Evolutionary conservation across 768 basidiomycete genomes (phyloP), one percentile per base, ranked within the genome.

Genomic region (Porpolomopsis calyptriformis): DNA sequence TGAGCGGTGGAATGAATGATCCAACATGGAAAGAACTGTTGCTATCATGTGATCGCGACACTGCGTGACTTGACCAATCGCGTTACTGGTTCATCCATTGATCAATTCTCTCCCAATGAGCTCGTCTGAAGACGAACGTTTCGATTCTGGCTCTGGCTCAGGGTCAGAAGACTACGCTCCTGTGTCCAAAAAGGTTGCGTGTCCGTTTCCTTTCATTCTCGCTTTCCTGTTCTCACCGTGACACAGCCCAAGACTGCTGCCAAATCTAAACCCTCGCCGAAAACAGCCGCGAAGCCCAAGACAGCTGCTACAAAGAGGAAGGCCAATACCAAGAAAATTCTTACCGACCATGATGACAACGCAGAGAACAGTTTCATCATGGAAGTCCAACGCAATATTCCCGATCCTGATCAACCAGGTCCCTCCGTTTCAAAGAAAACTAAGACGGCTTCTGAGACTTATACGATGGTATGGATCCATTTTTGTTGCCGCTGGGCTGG

Each of bases 361-460:
- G 71, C 69, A 27, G 71, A 78, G 25, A 70, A 70, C 46, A 67
- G 68, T 55, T 31, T 31, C 46, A 60, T 55, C 36, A 61, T 68
- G 44, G 72, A 71, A 12, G 57, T 69, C 19, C 73, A 71, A 48
- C 59, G 59, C 23, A 58, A 53, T n/a, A 63, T 61, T 42, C 68
- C 67, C 19, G 67, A 69, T 41, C 65, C 67, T 50, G 67, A 66
- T 20, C 57, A 55, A 22, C 23, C 46, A 34, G 49, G 58, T 53
- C 57, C 60, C 6, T 58, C 60, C 9, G 57, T 53, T 6, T 52
- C 46, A 33, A 82, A 85, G 68, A 94, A 94, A 69, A 84, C 79
- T 10, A 94, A 94, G 69, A 85, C 80, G 10, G 88, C 86, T 1
- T 89, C 88, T 5, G 89, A 97, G 58, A 92, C 76, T 29, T 94